These are phyloP conservation scores for Leccinum pachyderme DNA, from an alignment of 1,284 basidiomycete genomes.

Conservation along the genomic window DNA sequence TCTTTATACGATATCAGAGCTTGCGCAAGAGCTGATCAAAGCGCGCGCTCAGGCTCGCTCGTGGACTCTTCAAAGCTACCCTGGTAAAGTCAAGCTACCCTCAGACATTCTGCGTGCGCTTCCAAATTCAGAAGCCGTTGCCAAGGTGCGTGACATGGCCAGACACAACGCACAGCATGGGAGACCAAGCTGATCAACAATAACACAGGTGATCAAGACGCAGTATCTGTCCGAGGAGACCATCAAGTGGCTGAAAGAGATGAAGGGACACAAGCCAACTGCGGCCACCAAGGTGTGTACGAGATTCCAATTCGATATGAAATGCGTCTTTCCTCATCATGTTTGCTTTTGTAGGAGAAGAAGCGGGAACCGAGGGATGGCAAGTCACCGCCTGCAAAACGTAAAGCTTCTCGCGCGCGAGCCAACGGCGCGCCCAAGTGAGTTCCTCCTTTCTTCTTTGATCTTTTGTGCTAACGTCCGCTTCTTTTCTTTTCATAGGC, in stretches of 20 bases:
- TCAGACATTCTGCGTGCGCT: conserved; percentile 76
- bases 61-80: conserved; percentile 81
- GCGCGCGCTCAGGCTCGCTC: conserved; percentile 59
- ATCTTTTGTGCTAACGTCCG: background rate
- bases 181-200: conserved; percentile 5
- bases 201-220: conserved; percentile 55
- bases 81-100: conserved; percentile 79
- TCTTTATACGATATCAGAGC: conserved; percentile 85
- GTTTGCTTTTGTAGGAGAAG: conserved; percentile 28
- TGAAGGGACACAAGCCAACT: conserved; percentile 21
- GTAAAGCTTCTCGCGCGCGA: conserved; percentile 40
- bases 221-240: conserved; percentile 65
- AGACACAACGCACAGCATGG: background rate
- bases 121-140: conserved; percentile 59
- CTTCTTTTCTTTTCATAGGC: conserved; percentile 24
- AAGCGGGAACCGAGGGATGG: conserved; percentile 32
- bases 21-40: conserved; percentile 87
- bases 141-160: conserved; percentile 44
- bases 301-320: background rate
- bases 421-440: conserved; percentile 43
- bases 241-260: conserved; percentile 51
- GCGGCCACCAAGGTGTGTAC: conserved; percentile 20
- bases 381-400: conserved; percentile 39
- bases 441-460: conserved; percentile 13
- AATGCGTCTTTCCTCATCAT: background rate